Evolutionary conservation across 1,284 basidiomycete genomes (phyloP), one percentile per base, ranked within the genome.

Genomic region (Boletellus sp.): DNA sequence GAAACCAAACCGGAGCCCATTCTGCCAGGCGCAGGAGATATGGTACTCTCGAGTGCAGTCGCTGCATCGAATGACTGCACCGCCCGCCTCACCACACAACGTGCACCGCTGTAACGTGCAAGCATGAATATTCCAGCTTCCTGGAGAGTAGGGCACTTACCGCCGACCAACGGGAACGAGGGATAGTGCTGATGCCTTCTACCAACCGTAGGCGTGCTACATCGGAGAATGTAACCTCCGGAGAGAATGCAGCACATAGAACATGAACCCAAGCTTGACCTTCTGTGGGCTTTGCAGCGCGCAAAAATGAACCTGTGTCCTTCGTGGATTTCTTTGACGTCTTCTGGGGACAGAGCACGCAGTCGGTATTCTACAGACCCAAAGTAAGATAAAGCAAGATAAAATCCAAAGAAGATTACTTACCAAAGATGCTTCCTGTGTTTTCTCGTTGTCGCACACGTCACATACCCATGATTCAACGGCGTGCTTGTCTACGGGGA

Each of bases 211-310:
- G 74, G 42, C 80, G 79, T 12, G 73, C 62, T 0, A 89, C 79
- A 67, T 94, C 86, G 21, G 89, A 87, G 68, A 88, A 96, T 18
- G 76, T 77, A 8, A 95, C 74, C 62, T 97, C 94, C 4, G 89
- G 87, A 30, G 86, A 83, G 72, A 93, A 98, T 1, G 91, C 82
- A 1, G 94, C 83, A 71, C 96, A 98, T 1, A 97, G 69, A 19
- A 94, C 76, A 66, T 99, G 96, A 1, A 86, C 86, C 92, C 93
- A 97, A 55, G 91, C 90, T 69, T 90, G 88, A 24, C 91, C 89
- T 72, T 98, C 96, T 0, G 95, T 97, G 5, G 91, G 91, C 68
- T 97, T 97, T 66, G 90, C 85, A 4, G 86, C 89, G 38, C 92
- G 86, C 36, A 97, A 74, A 60, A 88, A 86, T 15, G 83, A 81